Base-by-base conservation (phyloP, 2,329 filamentous ascomycete species). In the Clathrospora elynae region DNA sequence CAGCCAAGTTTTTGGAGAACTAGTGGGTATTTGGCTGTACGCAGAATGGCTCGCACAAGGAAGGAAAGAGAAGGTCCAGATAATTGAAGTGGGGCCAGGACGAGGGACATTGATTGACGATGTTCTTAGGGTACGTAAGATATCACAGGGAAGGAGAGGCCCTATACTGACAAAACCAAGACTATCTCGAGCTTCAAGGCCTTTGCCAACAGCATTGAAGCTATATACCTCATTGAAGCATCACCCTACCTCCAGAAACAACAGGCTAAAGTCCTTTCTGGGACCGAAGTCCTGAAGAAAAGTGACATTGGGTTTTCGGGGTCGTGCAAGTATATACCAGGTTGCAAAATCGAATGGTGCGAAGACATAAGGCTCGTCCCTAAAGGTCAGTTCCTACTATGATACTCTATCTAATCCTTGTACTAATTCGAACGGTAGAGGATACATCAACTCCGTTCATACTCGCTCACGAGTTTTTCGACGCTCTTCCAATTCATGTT, bases 81-180 rank as follows among this genome's bases (percentile, higher is more conserved):
- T 99, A 53, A 90, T 99, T 63, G 93, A 99, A 71, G 84, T 97
- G 56, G 93, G 93, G 0, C 93, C 93, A 3, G 93, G 93, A 9
- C 84, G 92, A 68, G 93, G 93, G 10, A 99, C 93, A 10, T 75
- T 99, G 59, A 99, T 99, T 92, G 89, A 92, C 72, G 93, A 99
- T 75, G 88, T 97, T 73, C 73, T 99, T 56, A 80, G 93, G 60
- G 90, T 93, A 77, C 68, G 42, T 85, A 23, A 19, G 23, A 30
- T 13, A 10, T 7, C 18, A 5, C 8, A 18, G 5, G 30, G 26
- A 14, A 34, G 18, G 11, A 39, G n/a, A 20, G 12, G 6, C n/a
- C n/a, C n/a, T n/a, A 7, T 24, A 11, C 56, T 65, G 34, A 62
- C 48, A 18, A 3, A 43, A 22, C 1, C 24, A 42, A 93, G 88